A percentile compares a stretch with the other conserved stretches of the same genome.
These are phyloP conservation scores for Trichophyton rubrum DNA, from an alignment of 2,329 filamentous ascomycete genomes.

Conservation along the genomic window DNA sequence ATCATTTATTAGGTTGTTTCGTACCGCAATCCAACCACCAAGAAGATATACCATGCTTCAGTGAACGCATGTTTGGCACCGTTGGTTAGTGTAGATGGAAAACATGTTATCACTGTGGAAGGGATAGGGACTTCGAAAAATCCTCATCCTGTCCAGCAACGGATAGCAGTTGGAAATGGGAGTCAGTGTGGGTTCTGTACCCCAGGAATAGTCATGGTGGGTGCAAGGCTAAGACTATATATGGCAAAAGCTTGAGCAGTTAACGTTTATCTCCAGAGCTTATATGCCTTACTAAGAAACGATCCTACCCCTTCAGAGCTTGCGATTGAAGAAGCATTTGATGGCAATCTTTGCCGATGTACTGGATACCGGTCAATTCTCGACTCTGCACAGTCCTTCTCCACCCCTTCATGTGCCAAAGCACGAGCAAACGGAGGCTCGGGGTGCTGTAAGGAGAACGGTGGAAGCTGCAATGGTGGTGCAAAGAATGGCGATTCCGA, in stretches of 20 bases:
- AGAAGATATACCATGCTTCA: slow-evolving; percentile 86
- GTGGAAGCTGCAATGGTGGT: slow-evolving; percentile 51
- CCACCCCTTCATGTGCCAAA: slow-evolving; percentile 39
- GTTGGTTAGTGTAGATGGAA: slow-evolving; percentile 84
- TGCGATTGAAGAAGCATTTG: slow-evolving; percentile 89
- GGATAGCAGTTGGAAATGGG: slow-evolving; percentile 80
- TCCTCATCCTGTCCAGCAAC: slow-evolving; percentile 81
- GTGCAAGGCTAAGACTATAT: slow-evolving; percentile 6
- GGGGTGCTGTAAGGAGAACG: slow-evolving; percentile 58
- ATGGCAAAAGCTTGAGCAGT: not conserved
- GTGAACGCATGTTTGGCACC: slow-evolving; percentile 94
- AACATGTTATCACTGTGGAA: slow-evolving; percentile 96
- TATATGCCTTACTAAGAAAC: slow-evolving; percentile 86
- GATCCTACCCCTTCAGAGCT: slow-evolving; percentile 63
- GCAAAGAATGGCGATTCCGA: slow-evolving; percentile 29
- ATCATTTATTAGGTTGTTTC: slow-evolving; percentile 52
- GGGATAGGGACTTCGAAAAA: slow-evolving; percentile 80
- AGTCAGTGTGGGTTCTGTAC: slow-evolving; percentile 96
- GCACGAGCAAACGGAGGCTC: slow-evolving; percentile 45
- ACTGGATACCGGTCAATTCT: slow-evolving; percentile 91
- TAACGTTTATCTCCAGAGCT: slow-evolving; percentile 42
- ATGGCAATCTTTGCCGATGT: slow-evolving; percentile 90
- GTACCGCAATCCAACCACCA: slow-evolving; percentile 84
- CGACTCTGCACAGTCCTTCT: slow-evolving; percentile 83
- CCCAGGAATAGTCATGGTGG: slow-evolving; percentile 83